Percentiles rank a stretch among this genome's conserved stretches.
These are phyloP conservation scores for Juncus effusus DNA, from an alignment of 176 grass and related monocot species.

Conservation along the genomic window DNA sequence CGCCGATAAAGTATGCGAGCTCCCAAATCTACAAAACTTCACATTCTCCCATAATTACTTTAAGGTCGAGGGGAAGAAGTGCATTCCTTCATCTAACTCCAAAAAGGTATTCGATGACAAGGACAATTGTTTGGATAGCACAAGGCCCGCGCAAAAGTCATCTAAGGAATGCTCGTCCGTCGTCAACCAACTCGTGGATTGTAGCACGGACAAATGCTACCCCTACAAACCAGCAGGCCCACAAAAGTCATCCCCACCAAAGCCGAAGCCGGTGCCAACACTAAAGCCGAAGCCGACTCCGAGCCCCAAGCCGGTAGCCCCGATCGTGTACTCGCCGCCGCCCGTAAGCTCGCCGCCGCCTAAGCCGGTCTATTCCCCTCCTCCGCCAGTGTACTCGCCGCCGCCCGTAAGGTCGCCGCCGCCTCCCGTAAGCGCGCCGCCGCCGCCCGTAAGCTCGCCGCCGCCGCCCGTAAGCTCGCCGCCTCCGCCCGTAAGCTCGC, in stretches of 20 bases:
- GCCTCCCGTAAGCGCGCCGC: neutral
- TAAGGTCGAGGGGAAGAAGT: slow-evolving; percentile 25
- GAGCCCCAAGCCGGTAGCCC: neutral
- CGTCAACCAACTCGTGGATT: slow-evolving; percentile 39
- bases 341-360: slow-evolving; percentile 2
- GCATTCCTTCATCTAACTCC: slow-evolving; percentile 22
- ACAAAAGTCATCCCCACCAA: neutral
- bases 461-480: neutral
- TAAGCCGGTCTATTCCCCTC: neutral
- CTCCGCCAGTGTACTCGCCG: neutral
- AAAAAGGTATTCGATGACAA: slow-evolving; percentile 38
- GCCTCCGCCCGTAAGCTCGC: neutral
- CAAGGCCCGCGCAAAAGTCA: slow-evolving; percentile 38
- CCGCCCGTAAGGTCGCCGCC: neutral
- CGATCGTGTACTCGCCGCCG: neutral
- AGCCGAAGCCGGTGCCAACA: neutral
- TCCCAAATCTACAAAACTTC: slow-evolving; percentile 46
- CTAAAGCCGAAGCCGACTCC: neutral
- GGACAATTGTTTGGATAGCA: slow-evolving; percentile 37
- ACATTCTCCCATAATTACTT: slow-evolving; percentile 70
- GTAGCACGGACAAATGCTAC: slow-evolving; percentile 37
- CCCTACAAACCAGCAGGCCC: neutral
- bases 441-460: slow-evolving; percentile 16
- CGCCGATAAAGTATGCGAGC: slow-evolving; percentile 27
- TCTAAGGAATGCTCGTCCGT: slow-evolving; percentile 29